These are phyloP conservation scores for Kluyveromyces nonfermentans DNA, from an alignment of 805 yeast genomes.

Conservation along the genomic window DNA sequence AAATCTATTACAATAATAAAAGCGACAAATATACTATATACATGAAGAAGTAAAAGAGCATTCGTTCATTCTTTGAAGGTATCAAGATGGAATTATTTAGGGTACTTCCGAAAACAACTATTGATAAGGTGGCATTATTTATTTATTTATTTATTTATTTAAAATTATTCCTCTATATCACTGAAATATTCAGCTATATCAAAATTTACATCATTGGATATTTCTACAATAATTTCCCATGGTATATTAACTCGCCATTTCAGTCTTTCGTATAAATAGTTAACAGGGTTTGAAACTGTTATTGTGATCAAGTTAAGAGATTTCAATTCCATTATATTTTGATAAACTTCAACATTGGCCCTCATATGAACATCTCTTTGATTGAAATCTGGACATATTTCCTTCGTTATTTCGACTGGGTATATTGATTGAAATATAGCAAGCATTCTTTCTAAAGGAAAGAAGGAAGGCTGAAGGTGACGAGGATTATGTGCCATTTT, in stretches of 20 bases:
- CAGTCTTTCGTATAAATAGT: conserved; percentile 54
- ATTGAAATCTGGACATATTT: conserved; percentile 11
- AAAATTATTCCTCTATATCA: conserved; percentile 10
- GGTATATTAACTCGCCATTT: conserved; percentile 73
- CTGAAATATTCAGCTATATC: conserved; percentile 53
- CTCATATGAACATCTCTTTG: conserved; percentile 29
- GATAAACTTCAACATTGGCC: conserved; percentile 41
- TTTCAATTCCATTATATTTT: conserved; percentile 50
- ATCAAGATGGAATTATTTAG: no score
- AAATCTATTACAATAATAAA: no score
- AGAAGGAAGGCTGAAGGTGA: conserved; percentile 59
- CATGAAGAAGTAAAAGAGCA: no score
- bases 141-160: no score
- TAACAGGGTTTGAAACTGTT: conserved; percentile 35
- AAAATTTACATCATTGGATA: conserved; percentile 57
- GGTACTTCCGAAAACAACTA: not conserved
- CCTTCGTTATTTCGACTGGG: conserved; percentile 29
- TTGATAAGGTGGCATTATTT: not conserved
- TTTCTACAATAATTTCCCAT: conserved; percentile 51
- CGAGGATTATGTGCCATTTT: conserved; percentile 47
- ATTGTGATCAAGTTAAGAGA: conserved; percentile 42
- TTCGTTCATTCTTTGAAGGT: no score
- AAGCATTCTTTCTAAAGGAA: conserved; percentile 67
- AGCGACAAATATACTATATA: no score
- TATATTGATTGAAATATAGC: conserved; percentile 73